Conservation (phyloP, 306 rosid species). For the Cicer arietinum region DNA sequence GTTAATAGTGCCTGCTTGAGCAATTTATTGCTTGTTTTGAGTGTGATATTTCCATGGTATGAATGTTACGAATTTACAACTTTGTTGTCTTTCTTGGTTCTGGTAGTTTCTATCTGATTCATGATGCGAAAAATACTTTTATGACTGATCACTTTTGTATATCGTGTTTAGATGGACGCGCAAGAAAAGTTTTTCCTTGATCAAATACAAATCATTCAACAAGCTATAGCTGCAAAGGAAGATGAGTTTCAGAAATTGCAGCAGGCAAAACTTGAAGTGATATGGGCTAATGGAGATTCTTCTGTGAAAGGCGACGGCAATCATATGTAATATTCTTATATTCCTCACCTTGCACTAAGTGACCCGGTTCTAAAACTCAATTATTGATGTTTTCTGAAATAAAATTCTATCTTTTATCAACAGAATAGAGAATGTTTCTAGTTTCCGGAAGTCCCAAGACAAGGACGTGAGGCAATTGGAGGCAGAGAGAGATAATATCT, state of each 20-base stretch:
- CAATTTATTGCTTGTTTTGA: no score
- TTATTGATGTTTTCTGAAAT: constrained; percentile 32
- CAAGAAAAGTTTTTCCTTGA: constrained; percentile 41
- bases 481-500: constrained; percentile 38
- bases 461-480: constrained; percentile 43
- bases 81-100: constrained; percentile 7
- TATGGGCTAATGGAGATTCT: constrained; percentile 18
- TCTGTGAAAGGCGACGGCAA: constrained; percentile 25
- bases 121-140: background rate
- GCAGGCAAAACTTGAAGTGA: constrained; percentile 31
- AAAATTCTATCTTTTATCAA: constrained; percentile 8
- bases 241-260: constrained; percentile 38
- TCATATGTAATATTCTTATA: constrained; percentile 36
- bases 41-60: background rate
- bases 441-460: constrained; percentile 36
- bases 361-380: constrained; percentile 5
- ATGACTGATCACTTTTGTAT: constrained; percentile 16
- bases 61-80: constrained; percentile 10
- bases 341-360: background rate
- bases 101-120: background rate
- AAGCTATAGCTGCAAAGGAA: constrained; percentile 48
- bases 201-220: constrained; percentile 44
- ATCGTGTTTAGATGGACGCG: constrained; percentile 47
- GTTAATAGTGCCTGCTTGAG: no score
- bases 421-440: constrained; percentile 42